Conservation (phyloP, 164 flowering plant species). For the Nymphaea colorata region DNA sequence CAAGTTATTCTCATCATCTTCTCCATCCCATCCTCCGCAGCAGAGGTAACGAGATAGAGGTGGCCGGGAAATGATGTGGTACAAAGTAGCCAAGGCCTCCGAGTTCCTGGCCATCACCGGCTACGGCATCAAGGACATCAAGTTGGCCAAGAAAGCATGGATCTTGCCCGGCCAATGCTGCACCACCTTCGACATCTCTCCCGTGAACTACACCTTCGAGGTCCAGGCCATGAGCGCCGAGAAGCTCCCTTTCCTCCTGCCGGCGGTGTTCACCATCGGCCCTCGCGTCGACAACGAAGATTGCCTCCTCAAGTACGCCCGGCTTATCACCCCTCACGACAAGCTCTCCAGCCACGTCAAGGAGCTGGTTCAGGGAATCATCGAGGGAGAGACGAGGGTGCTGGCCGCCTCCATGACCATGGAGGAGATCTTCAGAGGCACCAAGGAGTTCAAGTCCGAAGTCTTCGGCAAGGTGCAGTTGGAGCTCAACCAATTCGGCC, state of each 20-base stretch:
- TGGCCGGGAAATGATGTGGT: conserved; percentile 5
- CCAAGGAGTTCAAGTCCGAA: conserved; percentile 25
- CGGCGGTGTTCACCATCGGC: conserved; percentile 25
- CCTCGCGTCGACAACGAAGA: conserved; percentile 11
- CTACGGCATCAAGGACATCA: conserved; percentile 12
- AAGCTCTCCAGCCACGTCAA: conserved; percentile 20
- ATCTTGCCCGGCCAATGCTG: conserved; percentile 16
- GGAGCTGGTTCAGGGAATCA: conserved; percentile 30
- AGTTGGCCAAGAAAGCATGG: conserved; percentile 19
- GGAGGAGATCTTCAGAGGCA: conserved; percentile 31
- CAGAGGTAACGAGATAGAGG: no score
- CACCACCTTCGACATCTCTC: conserved; percentile 16
- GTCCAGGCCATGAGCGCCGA: conserved; percentile 25
- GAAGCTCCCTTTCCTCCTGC: conserved; percentile 23
- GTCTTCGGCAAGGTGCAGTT: conserved; percentile 32
- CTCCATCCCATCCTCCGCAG: no score
- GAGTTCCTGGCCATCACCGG: conserved; percentile 20
- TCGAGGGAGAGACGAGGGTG: conserved; percentile 35
- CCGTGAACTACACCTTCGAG: conserved; percentile 19
- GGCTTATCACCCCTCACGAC: conserved; percentile 23
- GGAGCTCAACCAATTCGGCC: conserved; percentile 29
- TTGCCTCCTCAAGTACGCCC: conserved; percentile 14
- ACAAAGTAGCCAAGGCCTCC: conserved; percentile 15
- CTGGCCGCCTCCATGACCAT: conserved; percentile 41
- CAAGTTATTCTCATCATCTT: no score